phyloP scores from a whole-genome alignment of 2,329 filamentous ascomycete species.

The Exophiala phaeomuriformis region DNA sequence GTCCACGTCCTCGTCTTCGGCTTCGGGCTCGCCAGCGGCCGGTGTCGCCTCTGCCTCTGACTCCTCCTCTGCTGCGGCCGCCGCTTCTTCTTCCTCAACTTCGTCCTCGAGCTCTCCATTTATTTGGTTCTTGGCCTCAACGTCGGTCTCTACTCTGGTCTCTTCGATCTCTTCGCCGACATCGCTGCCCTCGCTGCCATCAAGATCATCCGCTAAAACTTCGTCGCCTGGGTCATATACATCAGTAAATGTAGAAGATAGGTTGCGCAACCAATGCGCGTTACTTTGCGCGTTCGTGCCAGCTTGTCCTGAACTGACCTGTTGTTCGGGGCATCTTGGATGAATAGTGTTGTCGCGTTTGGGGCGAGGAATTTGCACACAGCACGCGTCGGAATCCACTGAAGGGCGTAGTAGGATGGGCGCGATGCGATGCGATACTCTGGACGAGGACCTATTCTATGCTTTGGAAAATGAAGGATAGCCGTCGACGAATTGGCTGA shows the following conservation, averaged over 20 bases:
- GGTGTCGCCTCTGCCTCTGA: constrained; percentile 19
- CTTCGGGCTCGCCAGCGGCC: constrained; percentile 32
- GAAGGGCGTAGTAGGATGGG: too few relatives aligned
- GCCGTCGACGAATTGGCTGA: too few relatives aligned
- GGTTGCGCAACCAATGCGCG: too few relatives aligned
- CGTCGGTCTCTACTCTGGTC: constrained; percentile 3
- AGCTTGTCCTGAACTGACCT: too few relatives aligned
- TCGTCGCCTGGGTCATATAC: background rate
- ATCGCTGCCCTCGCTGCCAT: constrained; percentile 6
- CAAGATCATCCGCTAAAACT: background rate
- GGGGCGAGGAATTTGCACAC: too few relatives aligned
- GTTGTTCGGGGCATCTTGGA: too few relatives aligned
- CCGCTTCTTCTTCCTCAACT: constrained; percentile 28
- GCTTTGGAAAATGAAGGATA: too few relatives aligned
- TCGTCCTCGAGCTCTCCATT: constrained; percentile 26
- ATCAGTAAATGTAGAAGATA: background rate
- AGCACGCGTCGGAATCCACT: too few relatives aligned
- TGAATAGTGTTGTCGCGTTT: too few relatives aligned
- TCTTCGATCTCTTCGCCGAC: constrained; percentile 4
- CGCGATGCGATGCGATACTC: too few relatives aligned
- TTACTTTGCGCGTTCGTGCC: too few relatives aligned
- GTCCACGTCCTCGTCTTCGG: constrained; percentile 11
- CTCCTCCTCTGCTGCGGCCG: constrained; percentile 6
- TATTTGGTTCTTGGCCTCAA: constrained; percentile 12
- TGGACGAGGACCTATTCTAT: too few relatives aligned